Conservation (phyloP, 768 basidiomycete genomes). For the Trichaptum fuscoviolaceum region DNA sequence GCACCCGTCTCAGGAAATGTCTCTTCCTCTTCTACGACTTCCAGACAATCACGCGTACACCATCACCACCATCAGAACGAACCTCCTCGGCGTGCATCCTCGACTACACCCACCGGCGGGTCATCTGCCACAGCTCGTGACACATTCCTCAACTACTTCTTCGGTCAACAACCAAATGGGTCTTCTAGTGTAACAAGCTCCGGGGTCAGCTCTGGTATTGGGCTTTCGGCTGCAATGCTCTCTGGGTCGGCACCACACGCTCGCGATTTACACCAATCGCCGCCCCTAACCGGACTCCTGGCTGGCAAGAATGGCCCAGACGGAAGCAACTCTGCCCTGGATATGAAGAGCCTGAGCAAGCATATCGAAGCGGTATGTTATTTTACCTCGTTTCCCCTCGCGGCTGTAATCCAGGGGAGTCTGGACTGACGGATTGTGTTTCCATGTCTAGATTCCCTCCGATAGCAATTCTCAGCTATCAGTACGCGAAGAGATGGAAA, state of each 20-base stretch:
- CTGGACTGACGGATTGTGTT: background rate
- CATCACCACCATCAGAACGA: slow-evolving; percentile 28
- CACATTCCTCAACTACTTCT: slow-evolving; percentile 96
- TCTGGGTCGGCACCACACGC: background rate
- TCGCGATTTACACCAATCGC: background rate
- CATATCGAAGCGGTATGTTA: slow-evolving; percentile 92
- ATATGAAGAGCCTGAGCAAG: slow-evolving; percentile 98
- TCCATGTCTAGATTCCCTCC: slow-evolving; percentile 35
- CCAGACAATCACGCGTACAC: slow-evolving; percentile 16
- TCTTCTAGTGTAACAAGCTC: slow-evolving; percentile 23
- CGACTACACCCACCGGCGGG: slow-evolving; percentile 25
- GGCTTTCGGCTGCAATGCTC: slow-evolving; percentile 1
- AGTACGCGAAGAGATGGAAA: slow-evolving; percentile 93
- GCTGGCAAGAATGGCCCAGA: slow-evolving; percentile 63
- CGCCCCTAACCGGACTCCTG: slow-evolving; percentile 51
- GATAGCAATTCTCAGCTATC: slow-evolving; percentile 62
- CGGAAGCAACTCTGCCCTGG: slow-evolving; percentile 80
- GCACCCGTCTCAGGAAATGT: slow-evolving; percentile 22
- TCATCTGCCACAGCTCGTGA: slow-evolving; percentile 58
- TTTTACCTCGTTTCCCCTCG: background rate
- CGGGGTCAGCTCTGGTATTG: background rate
- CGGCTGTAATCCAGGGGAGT: background rate
- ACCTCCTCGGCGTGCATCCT: slow-evolving; percentile 27
- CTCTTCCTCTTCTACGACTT: slow-evolving; percentile 9
- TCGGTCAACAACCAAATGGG: slow-evolving; percentile 84